Conservation (phyloP, 768 basidiomycete genomes). For the Mycena indigotica region DNA sequence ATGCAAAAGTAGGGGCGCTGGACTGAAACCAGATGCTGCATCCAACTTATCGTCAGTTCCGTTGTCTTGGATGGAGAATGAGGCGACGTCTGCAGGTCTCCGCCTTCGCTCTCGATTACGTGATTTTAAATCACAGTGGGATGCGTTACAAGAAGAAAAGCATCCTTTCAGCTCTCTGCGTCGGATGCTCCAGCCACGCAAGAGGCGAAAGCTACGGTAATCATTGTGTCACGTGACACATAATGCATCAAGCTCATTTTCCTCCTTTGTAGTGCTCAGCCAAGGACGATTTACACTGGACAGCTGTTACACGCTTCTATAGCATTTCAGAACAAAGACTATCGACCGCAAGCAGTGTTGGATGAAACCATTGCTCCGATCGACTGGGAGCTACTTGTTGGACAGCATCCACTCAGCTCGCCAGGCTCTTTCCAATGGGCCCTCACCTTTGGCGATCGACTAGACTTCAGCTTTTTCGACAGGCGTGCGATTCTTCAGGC, state of each 20-base stretch:
- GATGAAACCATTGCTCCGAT: neutral
- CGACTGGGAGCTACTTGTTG: constrained; percentile 17
- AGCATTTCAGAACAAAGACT: constrained; percentile 10
- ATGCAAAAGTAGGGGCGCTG: constrained; percentile 23
- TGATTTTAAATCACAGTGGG: constrained; percentile 8
- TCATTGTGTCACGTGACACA: neutral
- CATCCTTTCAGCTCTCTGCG: neutral
- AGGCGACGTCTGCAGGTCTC: constrained; percentile 31
- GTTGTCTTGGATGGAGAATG: constrained; percentile 36
- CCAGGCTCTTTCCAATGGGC: constrained; percentile 21
- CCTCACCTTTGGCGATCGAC: neutral
- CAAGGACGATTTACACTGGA: constrained; percentile 12
- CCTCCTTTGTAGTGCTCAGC: neutral
- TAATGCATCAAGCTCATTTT: neutral
- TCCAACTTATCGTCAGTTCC: constrained; percentile 21
- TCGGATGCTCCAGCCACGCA: neutral
- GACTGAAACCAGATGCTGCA: constrained; percentile 10
- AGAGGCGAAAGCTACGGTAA: neutral
- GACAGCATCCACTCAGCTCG: constrained; percentile 5
- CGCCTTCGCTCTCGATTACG: constrained; percentile 16
- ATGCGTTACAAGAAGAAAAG: neutral
- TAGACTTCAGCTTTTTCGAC: constrained; percentile 21
- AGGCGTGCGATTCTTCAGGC: constrained; percentile 1
- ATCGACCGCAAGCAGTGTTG: constrained; percentile 12
- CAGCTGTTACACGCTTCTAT: constrained; percentile 25